Evolutionary conservation across 768 basidiomycete species (phyloP).

Genomic region (Termitomyces sp.): DNA sequence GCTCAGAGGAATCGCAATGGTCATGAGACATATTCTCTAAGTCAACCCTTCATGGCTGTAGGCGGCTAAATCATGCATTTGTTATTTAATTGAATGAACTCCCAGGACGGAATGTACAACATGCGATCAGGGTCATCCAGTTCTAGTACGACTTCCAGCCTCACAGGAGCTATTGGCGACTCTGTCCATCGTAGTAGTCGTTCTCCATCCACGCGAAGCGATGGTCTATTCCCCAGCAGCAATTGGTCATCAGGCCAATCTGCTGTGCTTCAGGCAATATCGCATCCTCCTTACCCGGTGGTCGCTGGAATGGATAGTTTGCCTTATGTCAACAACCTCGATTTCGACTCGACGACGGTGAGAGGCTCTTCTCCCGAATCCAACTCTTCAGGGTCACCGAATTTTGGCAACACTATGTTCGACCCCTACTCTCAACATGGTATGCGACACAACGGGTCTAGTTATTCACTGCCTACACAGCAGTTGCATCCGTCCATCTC

Average conservation of each 20-base stretch:
- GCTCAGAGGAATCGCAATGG: slow-evolving; percentile 30
- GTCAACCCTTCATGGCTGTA: slow-evolving; percentile 30
- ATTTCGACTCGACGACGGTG: slow-evolving; percentile 20
- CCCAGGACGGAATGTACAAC: slow-evolving; percentile 10
- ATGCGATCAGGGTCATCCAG: slow-evolving; percentile 32
- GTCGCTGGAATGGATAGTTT: slow-evolving; percentile 13
- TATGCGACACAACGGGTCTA: slow-evolving; percentile 6
- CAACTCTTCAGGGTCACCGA: slow-evolving; percentile 28
- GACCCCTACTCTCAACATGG: slow-evolving; percentile 10
- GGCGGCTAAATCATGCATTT: slow-evolving; percentile 13
- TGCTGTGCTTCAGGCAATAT: slow-evolving; percentile 22
- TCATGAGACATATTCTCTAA: slow-evolving; percentile 25
- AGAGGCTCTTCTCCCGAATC: slow-evolving; percentile 37
- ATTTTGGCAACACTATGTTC: slow-evolving; percentile 10
- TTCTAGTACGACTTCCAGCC: slow-evolving; percentile 41
- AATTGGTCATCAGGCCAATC: slow-evolving; percentile 3
- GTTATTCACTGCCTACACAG: slow-evolving; percentile 13
- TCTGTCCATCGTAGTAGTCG: slow-evolving; percentile 24
- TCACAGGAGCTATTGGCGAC: slow-evolving; percentile 64
- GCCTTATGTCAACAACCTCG: slow-evolving; percentile 14
- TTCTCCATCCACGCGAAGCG: slow-evolving; percentile 10
- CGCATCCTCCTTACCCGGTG: slow-evolving; percentile 21
- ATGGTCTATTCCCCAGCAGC: slow-evolving; percentile 3
- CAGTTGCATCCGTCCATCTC: slow-evolving; percentile 15
- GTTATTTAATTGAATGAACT: background rate